phyloP scores from a whole-genome alignment of 1,284 basidiomycete genomes.

The Vanrija humicola region DNA sequence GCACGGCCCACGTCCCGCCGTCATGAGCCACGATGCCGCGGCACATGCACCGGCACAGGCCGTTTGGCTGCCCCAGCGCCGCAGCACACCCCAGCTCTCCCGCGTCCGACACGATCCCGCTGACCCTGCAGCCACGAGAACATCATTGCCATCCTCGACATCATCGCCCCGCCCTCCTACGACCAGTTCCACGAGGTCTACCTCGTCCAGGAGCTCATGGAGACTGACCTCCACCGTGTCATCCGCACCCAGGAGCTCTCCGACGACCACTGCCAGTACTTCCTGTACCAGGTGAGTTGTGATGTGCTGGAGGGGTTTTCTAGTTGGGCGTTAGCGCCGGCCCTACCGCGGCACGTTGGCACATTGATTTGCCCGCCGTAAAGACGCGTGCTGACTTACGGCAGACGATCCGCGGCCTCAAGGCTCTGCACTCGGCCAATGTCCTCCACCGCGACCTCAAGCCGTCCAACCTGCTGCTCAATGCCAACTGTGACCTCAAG shows the following conservation, averaged over 20 bases:
- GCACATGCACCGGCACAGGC: too few relatives aligned
- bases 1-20: neutral
- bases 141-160: slow-evolving; percentile 94
- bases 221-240: slow-evolving; percentile 69
- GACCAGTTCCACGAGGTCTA: slow-evolving; percentile 82
- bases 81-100: neutral
- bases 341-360: too few relatives aligned
- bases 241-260: slow-evolving; percentile 74
- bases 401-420: slow-evolving; percentile 80
- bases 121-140: slow-evolving; percentile 48
- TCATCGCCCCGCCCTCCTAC: slow-evolving; percentile 80
- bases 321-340: too few relatives aligned
- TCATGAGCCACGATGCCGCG: neutral
- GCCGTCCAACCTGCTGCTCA: slow-evolving; percentile 84
- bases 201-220: slow-evolving; percentile 76
- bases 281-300: slow-evolving; percentile 75
- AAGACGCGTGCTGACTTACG: slow-evolving; percentile 1
- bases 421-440: slow-evolving; percentile 86
- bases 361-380: too few relatives aligned
- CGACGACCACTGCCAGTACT: slow-evolving; percentile 92
- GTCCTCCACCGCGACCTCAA: slow-evolving; percentile 92
- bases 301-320: neutral
- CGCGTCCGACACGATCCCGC: neutral
- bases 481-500: slow-evolving; percentile 94
- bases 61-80: too few relatives aligned